A percentile compares a stretch with the other conserved stretches of the same genome.
These are phyloP conservation scores for Cyamopsis tetragonoloba DNA, from an alignment of 306 rosid species.

Conservation along the genomic window DNA sequence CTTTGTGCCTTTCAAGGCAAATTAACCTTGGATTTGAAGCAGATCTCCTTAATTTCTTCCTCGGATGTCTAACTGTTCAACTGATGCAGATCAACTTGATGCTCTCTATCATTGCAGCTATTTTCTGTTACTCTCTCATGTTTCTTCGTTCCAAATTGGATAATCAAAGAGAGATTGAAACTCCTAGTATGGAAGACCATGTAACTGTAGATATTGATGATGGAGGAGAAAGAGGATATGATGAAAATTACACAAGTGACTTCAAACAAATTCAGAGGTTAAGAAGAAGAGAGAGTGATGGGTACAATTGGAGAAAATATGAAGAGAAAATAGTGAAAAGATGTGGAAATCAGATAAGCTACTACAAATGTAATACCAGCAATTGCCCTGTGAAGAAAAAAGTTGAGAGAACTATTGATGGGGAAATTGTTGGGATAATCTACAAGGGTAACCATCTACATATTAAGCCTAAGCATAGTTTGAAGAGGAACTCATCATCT, in stretches of 20 bases:
- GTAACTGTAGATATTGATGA: slow-evolving; percentile 13
- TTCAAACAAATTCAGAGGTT: slow-evolving; percentile 29
- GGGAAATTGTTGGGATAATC: slow-evolving; percentile 54
- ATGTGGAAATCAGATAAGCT: slow-evolving; percentile 61
- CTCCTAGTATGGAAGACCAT: not conserved
- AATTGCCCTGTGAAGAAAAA: slow-evolving; percentile 65
- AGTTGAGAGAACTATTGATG: slow-evolving; percentile 59
- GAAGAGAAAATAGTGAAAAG: slow-evolving; percentile 65
- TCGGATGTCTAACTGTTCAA: slow-evolving; percentile 24
- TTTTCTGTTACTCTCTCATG: slow-evolving; percentile 6
- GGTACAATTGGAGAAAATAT: slow-evolving; percentile 74
- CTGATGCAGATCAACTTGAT: slow-evolving; percentile 24
- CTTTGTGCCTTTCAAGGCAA: slow-evolving; percentile 20
- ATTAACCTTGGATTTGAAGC: slow-evolving; percentile 22
- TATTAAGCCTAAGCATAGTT: slow-evolving; percentile 36
- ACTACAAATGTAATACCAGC: slow-evolving; percentile 67
- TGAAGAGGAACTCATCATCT: slow-evolving; percentile 45
- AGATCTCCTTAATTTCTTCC: slow-evolving; percentile 30
- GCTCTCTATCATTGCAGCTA: slow-evolving; percentile 4
- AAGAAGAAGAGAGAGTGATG: slow-evolving; percentile 57
- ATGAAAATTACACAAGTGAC: not conserved
- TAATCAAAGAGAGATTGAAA: not conserved
- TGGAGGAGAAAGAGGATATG: slow-evolving; percentile 3
- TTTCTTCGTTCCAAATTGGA: slow-evolving; percentile 10
- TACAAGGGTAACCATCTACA: slow-evolving; percentile 80